Conservation (phyloP, 2,329 filamentous ascomycete species). For the Colletotrichum musicola region DNA sequence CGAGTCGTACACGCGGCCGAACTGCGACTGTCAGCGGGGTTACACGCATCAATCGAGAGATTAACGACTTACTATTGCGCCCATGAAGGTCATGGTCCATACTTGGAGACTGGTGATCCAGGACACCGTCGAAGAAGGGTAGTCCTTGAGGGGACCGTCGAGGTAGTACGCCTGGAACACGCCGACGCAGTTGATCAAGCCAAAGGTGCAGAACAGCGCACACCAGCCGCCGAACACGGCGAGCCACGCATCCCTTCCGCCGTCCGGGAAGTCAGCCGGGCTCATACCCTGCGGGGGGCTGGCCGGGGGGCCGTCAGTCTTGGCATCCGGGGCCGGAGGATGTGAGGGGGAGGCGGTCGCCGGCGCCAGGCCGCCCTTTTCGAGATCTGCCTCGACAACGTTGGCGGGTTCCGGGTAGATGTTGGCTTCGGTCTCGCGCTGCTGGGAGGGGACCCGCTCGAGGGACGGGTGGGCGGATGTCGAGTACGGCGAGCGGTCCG, state of each 20-base stretch:
- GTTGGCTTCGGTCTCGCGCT: slow-evolving; percentile 51
- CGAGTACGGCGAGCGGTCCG: slow-evolving; percentile 38
- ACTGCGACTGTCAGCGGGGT: slow-evolving; percentile 44
- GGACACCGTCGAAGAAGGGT: slow-evolving; percentile 64
- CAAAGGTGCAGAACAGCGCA: slow-evolving; percentile 59
- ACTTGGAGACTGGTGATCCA: slow-evolving; percentile 71
- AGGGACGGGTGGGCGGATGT: slow-evolving; percentile 40
- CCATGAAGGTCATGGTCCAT: slow-evolving; percentile 63
- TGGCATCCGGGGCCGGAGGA: not conserved
- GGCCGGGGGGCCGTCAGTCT: slow-evolving; percentile 41
- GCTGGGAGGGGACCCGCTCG: slow-evolving; percentile 48
- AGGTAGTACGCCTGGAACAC: slow-evolving; percentile 73
- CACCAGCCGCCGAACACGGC: slow-evolving; percentile 64
- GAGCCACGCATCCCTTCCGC: slow-evolving; percentile 69
- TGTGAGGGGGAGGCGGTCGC: not conserved
- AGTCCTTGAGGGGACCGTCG: slow-evolving; percentile 58
- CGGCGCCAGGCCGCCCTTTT: slow-evolving; percentile 45
- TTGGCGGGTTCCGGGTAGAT: slow-evolving; percentile 48
- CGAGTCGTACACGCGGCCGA: slow-evolving; percentile 73
- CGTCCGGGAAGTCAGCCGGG: slow-evolving; percentile 70
- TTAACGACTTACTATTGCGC: slow-evolving; percentile 54
- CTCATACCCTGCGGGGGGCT: slow-evolving; percentile 44
- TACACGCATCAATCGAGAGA: slow-evolving; percentile 38
- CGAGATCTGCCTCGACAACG: slow-evolving; percentile 49
- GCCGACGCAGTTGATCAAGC: slow-evolving; percentile 60